Evolutionary conservation across 1,284 basidiomycete species (phyloP), one percentile per base, ranked within the genome.

Genomic region (Ceratobasidium sp.): DNA sequence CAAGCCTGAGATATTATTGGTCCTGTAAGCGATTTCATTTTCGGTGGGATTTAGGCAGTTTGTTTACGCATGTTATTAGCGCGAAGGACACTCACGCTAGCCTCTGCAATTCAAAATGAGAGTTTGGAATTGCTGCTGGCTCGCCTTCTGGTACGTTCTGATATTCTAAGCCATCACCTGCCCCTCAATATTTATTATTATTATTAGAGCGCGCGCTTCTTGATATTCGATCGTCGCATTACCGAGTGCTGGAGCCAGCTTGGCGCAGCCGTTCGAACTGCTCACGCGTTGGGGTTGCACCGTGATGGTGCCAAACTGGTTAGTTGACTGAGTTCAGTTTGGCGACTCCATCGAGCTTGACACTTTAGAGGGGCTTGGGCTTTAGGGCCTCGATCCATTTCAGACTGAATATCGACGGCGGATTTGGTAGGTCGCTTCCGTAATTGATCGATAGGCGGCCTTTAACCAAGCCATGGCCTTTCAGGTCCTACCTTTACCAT

Each of bases 181-280:
- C 50, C 57, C 50, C 20, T 57, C 50, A 15, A 57, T 54, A 15
- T 25, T 68, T 57, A 35, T 40, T n/a, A 52, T 27, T 70, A 55
- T 73, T 47, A 57, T 0, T 77, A 93, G 93, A 93, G 91, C 72
- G 92, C 94, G 25, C 87, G 96, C 64, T 97, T 96, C 79, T 82
- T 97, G 64, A 94, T 94, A 1, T 89, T 96, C 75, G 90, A 93
- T 76, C 86, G 93, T 45, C 87, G 92, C 65, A 92, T 93, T 73
- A 93, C 92, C 3, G 95, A 97, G 79, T 95, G 93, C 76, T 98
- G 96, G 94, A 94, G 92, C 76, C 92, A 96, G 75, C 83, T 98
- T 12, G 95, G 95, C 54, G 94, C 93, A 1, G 94, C 94, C 43
- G 88, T 98, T 20, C 83, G 95, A 64, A 97, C 94, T 15, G 96